Percentiles rank a stretch among this genome's conserved stretches.
phyloP scores from a whole-genome alignment of 371 early-diverging fungal species.

The Mortierella sp. region DNA sequence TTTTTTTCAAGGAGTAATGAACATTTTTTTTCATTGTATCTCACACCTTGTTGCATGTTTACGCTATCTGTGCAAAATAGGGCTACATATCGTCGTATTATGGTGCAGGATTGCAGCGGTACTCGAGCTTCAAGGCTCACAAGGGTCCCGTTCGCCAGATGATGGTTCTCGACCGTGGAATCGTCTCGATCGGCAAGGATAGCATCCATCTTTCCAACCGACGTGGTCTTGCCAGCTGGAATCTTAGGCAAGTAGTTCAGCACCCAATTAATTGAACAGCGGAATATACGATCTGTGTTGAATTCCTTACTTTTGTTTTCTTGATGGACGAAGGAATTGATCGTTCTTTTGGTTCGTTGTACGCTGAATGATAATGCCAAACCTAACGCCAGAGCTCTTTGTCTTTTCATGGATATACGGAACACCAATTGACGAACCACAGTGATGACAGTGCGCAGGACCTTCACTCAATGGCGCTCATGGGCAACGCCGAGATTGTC shows the following conservation, averaged over 20 bases:
- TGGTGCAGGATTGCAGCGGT: conserved; percentile 71
- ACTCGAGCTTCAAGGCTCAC: conserved; percentile 78
- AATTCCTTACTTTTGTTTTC: background rate
- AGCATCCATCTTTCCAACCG: conserved; percentile 76
- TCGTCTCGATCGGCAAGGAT: conserved; percentile 76
- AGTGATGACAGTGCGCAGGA: conserved; percentile 72
- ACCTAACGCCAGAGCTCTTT: background rate
- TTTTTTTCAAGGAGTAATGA: no score
- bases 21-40: background rate
- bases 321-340: no score
- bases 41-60: background rate
- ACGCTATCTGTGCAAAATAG: conserved; percentile 41
- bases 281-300: background rate
- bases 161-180: conserved; percentile 73
- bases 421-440: background rate
- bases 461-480: conserved; percentile 77
- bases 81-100: conserved; percentile 74
- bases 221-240: conserved; percentile 81
- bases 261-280: background rate
- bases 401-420: background rate
- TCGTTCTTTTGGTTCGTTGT: no score
- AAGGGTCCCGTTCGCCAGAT: conserved; percentile 77
- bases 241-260: conserved; percentile 62
- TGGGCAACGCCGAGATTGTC: conserved; percentile 76
- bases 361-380: background rate